phyloP scores from a whole-genome alignment of 768 basidiomycete genomes.

The Boletus sensibilis region DNA sequence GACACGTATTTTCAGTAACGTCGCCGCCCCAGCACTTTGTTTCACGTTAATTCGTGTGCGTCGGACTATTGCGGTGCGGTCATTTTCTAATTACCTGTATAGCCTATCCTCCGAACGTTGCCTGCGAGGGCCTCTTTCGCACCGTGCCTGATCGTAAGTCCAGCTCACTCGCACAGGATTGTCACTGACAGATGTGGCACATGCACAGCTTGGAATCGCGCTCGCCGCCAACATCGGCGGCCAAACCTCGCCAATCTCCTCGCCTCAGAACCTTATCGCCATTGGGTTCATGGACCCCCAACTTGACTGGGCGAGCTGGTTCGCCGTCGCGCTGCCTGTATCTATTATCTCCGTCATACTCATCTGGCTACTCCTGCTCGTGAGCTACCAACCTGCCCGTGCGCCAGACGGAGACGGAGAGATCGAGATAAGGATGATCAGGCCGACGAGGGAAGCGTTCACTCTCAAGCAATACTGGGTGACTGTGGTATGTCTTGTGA shows the following conservation, averaged over 20 bases:
- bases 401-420: conserved; percentile 73
- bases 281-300: conserved; percentile 81
- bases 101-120: conserved; percentile 93
- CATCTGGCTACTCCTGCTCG: conserved; percentile 89
- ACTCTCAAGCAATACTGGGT: conserved; percentile 90
- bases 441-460: conserved; percentile 80
- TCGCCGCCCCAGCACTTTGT: conserved; percentile 95
- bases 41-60: conserved; percentile 91
- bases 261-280: conserved; percentile 96
- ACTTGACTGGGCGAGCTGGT: conserved; percentile 91
- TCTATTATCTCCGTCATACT: conserved; percentile 80
- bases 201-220: conserved; percentile 82
- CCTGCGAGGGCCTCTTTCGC: conserved; percentile 85
- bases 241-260: conserved; percentile 95
- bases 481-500: conserved; percentile 72
- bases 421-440: conserved; percentile 80
- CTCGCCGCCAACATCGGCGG: conserved; percentile 98
- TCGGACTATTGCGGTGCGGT: conserved; percentile 4
- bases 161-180: neutral
- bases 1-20: conserved; percentile 58
- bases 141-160: conserved; percentile 85
- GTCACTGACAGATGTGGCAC: neutral
- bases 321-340: conserved; percentile 90
- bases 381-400: conserved; percentile 73
- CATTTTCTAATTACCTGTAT: conserved; percentile 6